These are phyloP conservation scores for Melanomma pulvis-pyrius DNA, from an alignment of 495 filamentous ascomycete species.

Conservation along the genomic window DNA sequence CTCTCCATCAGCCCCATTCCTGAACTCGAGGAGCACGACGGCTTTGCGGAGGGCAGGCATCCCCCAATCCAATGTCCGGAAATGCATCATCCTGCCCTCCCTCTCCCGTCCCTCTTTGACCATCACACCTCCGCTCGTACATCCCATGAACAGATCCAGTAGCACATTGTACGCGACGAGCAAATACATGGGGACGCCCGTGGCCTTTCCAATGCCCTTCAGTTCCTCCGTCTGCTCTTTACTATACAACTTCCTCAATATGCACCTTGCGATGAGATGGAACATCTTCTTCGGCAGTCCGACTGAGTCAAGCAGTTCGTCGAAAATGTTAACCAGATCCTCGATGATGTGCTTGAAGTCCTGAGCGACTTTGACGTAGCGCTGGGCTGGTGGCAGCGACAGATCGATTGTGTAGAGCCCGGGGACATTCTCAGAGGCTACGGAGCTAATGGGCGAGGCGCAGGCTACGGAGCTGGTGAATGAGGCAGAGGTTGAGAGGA, in stretches of 20 bases:
- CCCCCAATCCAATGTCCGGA: slow-evolving; percentile 68
- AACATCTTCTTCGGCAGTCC: slow-evolving; percentile 18
- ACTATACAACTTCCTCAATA: slow-evolving; percentile 55
- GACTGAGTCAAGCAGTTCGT: slow-evolving; percentile 43
- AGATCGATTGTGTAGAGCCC: slow-evolving; percentile 59
- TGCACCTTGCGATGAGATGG: slow-evolving; percentile 27
- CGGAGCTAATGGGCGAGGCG: background rate
- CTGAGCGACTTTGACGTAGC: slow-evolving; percentile 56
- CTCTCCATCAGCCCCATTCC: slow-evolving; percentile 40
- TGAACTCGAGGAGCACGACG: slow-evolving; percentile 62
- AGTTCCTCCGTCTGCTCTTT: slow-evolving; percentile 65
- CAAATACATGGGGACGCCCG: slow-evolving; percentile 60
- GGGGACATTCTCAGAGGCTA: slow-evolving; percentile 9
- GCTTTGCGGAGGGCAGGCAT: slow-evolving; percentile 63
- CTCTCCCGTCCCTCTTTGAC: slow-evolving; percentile 32
- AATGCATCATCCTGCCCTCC: slow-evolving; percentile 58
- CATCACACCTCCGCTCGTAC: slow-evolving; percentile 61
- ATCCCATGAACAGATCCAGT: slow-evolving; percentile 67
- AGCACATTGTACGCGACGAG: slow-evolving; percentile 64
- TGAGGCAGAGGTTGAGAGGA: background rate
- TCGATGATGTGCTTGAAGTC: slow-evolving; percentile 51
- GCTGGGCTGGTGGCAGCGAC: slow-evolving; percentile 57
- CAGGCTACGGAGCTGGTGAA: background rate
- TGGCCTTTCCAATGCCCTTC: slow-evolving; percentile 56
- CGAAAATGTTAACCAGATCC: slow-evolving; percentile 53